Evolutionary conservation across 805 yeast genomes (phyloP).

Genomic region (Ogataea salicorniae): DNA sequence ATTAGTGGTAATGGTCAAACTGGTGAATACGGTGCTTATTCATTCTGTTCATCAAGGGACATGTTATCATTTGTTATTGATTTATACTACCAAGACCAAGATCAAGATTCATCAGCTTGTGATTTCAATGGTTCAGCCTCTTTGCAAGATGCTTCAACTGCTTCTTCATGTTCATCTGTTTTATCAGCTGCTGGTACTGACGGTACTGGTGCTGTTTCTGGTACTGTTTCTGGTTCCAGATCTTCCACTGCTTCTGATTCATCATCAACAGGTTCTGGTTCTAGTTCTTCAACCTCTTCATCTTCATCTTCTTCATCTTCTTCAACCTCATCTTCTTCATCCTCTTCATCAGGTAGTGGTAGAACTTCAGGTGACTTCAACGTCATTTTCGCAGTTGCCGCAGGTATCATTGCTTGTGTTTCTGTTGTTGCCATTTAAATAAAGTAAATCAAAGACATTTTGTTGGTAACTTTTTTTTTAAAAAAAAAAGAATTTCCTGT

Average conservation of each 20-base stretch:
- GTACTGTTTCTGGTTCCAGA: slow-evolving; percentile 24
- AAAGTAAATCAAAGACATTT: too few species aligned
- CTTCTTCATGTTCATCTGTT: slow-evolving; percentile 50
- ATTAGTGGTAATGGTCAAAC: slow-evolving; percentile 56
- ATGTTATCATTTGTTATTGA: slow-evolving; percentile 61
- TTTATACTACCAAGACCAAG: slow-evolving; percentile 52
- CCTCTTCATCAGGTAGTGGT: not conserved
- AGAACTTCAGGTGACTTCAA: too few species aligned
- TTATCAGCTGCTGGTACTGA: slow-evolving; percentile 62
- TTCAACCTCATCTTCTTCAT: slow-evolving; percentile 3
- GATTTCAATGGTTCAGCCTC: slow-evolving; percentile 66
- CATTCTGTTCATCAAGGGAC: slow-evolving; percentile 65
- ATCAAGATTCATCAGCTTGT: slow-evolving; percentile 48
- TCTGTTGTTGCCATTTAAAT: too few species aligned
- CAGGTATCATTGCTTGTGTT: too few species aligned
- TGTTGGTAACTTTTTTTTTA: too few species aligned
- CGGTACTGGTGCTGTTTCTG: slow-evolving; percentile 57
- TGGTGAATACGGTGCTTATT: slow-evolving; percentile 68
- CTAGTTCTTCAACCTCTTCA: slow-evolving; percentile 9
- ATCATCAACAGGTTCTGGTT: slow-evolving; percentile 12
- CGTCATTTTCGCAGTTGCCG: too few species aligned
- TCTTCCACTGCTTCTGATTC: slow-evolving; percentile 8
- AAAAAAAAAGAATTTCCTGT: too few species aligned
- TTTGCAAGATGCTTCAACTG: slow-evolving; percentile 41
- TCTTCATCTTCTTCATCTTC: slow-evolving; percentile 2